Base-by-base conservation (phyloP, 768 basidiomycete genomes). In the Flagelloscypha sp. region DNA sequence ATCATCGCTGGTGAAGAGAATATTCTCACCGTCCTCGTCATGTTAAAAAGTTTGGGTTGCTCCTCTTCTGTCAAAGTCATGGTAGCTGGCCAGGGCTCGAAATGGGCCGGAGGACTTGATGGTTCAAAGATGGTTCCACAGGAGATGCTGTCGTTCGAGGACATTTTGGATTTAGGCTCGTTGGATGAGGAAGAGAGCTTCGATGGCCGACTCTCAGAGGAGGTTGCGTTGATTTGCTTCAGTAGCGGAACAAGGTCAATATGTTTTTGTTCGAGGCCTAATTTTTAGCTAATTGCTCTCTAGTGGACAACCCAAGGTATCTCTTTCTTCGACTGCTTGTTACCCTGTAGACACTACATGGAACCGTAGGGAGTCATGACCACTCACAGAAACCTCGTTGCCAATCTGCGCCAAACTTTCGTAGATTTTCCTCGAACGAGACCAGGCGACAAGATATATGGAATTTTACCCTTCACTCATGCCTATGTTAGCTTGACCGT, bases 1-100 rank as follows among this genome's bases (percentile, higher is more conserved):
- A 53, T 89, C 18, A 73, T 88, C 37, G 65, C 72, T 8, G 73
- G 74, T 39, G 83, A 84, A n/a, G 62, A 71, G 0, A 62, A 82
- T 4, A 41, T 85, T 1, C 50, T 62, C 0, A 59, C 68, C 13
- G 74, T 74, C 9, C 59, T 68, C 12, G 62, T 70, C 20, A 79
- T 81, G 54, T 66, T 89, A 33, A 58, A 60, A 23, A 52, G 63
- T 6, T 46, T 71, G 9, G n/a, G n/a, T n/a, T n/a, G n/a, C n/a
- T 57, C 57, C 6, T 56, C 62, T 3, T 47, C 51, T 1, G 74
- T 70, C 3, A 58, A 66, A n/a, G 66, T 84, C 37, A 56, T 88
- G 25, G 58, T 89, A 7, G 54, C 79, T 25, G 68, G 66, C 2
- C 57, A 59, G n/a, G 59, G 58, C 22, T 48, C 72, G 2, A 49